Evolutionary conservation across 2,329 filamentous ascomycete species (phyloP).

Genomic region (Stachybotrys elegans): DNA sequence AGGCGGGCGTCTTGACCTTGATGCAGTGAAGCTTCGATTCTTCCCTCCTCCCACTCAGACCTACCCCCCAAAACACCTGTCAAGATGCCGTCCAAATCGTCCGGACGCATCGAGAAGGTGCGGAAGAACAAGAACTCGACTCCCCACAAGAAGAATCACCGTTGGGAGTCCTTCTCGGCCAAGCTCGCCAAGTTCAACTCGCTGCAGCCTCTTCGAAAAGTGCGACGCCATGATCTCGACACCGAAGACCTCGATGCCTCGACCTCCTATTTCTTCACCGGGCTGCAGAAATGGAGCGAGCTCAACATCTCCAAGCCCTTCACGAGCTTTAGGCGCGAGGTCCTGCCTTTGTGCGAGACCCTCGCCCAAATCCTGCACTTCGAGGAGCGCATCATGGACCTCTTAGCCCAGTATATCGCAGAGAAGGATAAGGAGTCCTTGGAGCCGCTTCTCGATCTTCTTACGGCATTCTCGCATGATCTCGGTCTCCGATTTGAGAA

Average conservation of each 20-base stretch:
- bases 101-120: slow-evolving; percentile 64
- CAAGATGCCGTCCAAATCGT: slow-evolving; percentile 57
- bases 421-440: slow-evolving; percentile 73
- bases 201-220: slow-evolving; percentile 85
- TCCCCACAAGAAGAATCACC: slow-evolving; percentile 73
- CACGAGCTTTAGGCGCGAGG: slow-evolving; percentile 68
- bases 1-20: too few species aligned
- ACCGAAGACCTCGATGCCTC: slow-evolving; percentile 69
- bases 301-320: slow-evolving; percentile 85
- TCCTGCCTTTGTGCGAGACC: slow-evolving; percentile 77
- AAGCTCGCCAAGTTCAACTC: slow-evolving; percentile 86
- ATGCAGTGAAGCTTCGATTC: too few species aligned
- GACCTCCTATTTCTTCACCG: slow-evolving; percentile 81
- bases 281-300: slow-evolving; percentile 84
- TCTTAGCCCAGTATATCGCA: slow-evolving; percentile 71
- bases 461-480: slow-evolving; percentile 93
- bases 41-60: too few species aligned
- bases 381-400: slow-evolving; percentile 75
- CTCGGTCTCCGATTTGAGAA: slow-evolving; percentile 82
- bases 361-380: slow-evolving; percentile 90
- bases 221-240: slow-evolving; percentile 79
- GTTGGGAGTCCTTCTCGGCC: slow-evolving; percentile 85
- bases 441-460: slow-evolving; percentile 80
- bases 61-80: slow-evolving; percentile 21
- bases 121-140: slow-evolving; percentile 67